phyloP scores from a whole-genome alignment of 2,329 filamentous ascomycete species.

The Pyrenophora graminea region DNA sequence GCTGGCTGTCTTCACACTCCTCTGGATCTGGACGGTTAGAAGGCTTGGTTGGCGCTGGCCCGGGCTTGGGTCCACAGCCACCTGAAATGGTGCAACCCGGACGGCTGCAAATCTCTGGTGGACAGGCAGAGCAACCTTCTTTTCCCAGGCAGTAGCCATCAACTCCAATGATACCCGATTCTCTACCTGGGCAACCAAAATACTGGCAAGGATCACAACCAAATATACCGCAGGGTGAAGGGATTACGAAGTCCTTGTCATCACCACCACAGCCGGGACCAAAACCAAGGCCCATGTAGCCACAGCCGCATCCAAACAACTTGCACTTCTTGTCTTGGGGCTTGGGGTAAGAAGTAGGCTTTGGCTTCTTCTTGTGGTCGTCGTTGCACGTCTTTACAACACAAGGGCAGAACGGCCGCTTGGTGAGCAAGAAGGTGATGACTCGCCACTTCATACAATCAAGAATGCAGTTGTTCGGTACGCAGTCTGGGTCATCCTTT shows the following conservation, averaged over 20 bases:
- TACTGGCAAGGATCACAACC: slow-evolving; percentile 22
- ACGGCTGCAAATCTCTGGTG: slow-evolving; percentile 21
- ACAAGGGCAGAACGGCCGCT: slow-evolving; percentile 20
- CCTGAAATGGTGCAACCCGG: slow-evolving; percentile 14
- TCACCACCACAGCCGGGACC: slow-evolving; percentile 21
- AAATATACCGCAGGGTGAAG: slow-evolving; percentile 20
- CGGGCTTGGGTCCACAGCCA: slow-evolving; percentile 28
- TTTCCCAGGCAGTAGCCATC: slow-evolving; percentile 20
- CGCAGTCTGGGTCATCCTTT: slow-evolving; percentile 11
- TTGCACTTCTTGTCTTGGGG: slow-evolving; percentile 13
- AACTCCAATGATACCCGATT: slow-evolving; percentile 20
- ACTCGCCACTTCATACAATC: slow-evolving; percentile 11
- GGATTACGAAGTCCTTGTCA: slow-evolving; percentile 2
- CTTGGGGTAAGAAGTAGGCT: slow-evolving; percentile 8
- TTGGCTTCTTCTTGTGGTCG: slow-evolving; percentile 4
- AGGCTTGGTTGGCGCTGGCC: slow-evolving; percentile 18
- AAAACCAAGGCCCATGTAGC: slow-evolving; percentile 29
- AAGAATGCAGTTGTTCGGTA: slow-evolving; percentile 16
- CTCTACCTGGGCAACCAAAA: slow-evolving; percentile 19
- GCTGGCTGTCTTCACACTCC: slow-evolving; percentile 25
- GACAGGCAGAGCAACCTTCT: slow-evolving; percentile 23
- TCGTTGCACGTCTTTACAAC: slow-evolving; percentile 14
- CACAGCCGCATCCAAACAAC: slow-evolving; percentile 29
- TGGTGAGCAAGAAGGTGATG: slow-evolving; percentile 9
- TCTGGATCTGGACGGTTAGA: slow-evolving; percentile 9